A percentile compares a stretch with the other conserved stretches of the same genome.
Conservation (phyloP, 1,284 basidiomycete species). For the Puccinia hordei region DNA sequence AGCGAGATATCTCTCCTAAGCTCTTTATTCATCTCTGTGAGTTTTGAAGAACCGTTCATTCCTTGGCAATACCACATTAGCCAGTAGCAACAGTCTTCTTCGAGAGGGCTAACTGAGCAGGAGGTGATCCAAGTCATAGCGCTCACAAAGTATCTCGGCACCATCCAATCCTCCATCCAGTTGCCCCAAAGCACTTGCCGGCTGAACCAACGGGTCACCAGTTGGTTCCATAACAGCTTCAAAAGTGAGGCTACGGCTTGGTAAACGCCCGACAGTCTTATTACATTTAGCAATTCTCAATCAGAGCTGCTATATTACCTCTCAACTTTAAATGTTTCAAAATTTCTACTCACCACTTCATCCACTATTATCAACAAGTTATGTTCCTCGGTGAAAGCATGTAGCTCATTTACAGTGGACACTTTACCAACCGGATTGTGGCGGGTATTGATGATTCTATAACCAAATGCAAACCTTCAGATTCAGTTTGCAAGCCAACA, state of each 20-base stretch:
- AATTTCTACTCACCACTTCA: constrained; percentile 71
- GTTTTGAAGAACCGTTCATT: constrained; percentile 77
- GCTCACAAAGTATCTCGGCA: constrained; percentile 75
- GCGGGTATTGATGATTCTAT: constrained; percentile 80
- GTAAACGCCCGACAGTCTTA: constrained; percentile 94
- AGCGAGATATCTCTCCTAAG: constrained; percentile 74
- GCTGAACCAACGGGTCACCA: constrained; percentile 78
- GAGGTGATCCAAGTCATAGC: constrained; percentile 93
- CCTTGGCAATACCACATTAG: constrained; percentile 72
- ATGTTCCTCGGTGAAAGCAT: constrained; percentile 81
- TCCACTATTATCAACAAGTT: constrained; percentile 92
- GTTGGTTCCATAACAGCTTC: constrained; percentile 93
- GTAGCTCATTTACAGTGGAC: constrained; percentile 79
- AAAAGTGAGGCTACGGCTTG: constrained; percentile 79
- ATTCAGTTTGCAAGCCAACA: too few relatives aligned
- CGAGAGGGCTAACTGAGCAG: constrained; percentile 63
- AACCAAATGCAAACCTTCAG: too few relatives aligned
- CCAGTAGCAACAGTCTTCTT: constrained; percentile 89
- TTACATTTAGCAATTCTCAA: too few relatives aligned
- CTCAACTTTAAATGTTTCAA: too few relatives aligned
- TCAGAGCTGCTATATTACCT: too few relatives aligned
- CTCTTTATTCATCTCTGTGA: constrained; percentile 77
- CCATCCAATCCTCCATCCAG: constrained; percentile 89
- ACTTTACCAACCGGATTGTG: constrained; percentile 97
- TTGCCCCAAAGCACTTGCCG: constrained; percentile 84